Conservation (phyloP, 306 rosid genomes). For the Morella rubra region DNA sequence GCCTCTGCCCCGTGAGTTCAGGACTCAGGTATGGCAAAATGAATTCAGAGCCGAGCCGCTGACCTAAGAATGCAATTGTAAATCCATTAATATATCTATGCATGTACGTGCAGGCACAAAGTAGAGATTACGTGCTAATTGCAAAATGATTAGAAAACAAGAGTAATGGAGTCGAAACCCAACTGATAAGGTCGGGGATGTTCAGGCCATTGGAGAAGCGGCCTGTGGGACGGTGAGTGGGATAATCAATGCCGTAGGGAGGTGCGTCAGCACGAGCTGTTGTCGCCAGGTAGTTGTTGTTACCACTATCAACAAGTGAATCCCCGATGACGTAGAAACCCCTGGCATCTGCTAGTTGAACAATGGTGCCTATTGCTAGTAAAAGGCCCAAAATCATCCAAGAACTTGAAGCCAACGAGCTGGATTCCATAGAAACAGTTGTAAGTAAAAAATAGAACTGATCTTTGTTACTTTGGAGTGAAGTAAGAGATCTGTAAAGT, state of each 20-base stretch:
- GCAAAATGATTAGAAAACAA: neutral
- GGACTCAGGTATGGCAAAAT: slow-evolving; percentile 76
- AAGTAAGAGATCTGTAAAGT: neutral
- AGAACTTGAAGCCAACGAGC: neutral
- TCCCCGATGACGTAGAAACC: slow-evolving; percentile 70
- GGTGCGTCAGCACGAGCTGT: slow-evolving; percentile 64
- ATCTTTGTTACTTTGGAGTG: neutral
- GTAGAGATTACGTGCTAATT: no score
- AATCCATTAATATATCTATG: no score
- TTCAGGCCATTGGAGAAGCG: no score
- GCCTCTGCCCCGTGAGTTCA: slow-evolving; percentile 45
- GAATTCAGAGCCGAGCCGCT: slow-evolving; percentile 44
- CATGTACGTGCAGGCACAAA: neutral
- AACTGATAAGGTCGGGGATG: slow-evolving; percentile 37
- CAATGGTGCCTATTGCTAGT: neutral
- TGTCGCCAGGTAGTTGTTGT: slow-evolving; percentile 58
- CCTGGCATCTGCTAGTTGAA: slow-evolving; percentile 31
- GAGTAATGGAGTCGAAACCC: neutral
- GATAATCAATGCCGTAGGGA: slow-evolving; percentile 68
- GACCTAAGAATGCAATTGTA: slow-evolving; percentile 35
- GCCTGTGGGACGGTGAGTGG: slow-evolving; percentile 52
- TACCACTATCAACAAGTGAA: slow-evolving; percentile 66
- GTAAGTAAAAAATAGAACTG: no score
- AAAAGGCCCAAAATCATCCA: neutral
- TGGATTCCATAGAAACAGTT: no score